Evolutionary conservation across 163 green algal species (phyloP), one percentile per base, ranked within the genome.

Genomic region (Scenedesmus sp.): DNA sequence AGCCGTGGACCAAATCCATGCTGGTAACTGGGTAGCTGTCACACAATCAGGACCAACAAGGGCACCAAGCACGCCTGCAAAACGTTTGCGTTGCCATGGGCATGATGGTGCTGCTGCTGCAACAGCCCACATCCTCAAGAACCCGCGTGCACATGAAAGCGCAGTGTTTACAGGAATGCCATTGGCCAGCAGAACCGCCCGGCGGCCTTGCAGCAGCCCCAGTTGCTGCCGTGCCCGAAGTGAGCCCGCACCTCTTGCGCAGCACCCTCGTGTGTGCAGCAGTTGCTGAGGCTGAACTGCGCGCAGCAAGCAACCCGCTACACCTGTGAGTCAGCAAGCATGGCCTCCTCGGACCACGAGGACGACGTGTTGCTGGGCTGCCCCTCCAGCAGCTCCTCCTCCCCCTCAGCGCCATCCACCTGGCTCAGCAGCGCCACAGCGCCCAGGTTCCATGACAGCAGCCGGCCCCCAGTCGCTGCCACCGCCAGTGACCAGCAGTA

Each of bases 401-500:
- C 76, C 33, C 18, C 49, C 53, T 87, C 87, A 13, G 46, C 78
- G 10, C 87, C 81, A n/a, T 43, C 37, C 78, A 88, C 33, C 80
- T 83, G 80, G 12, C 79, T 88, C 61, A 92, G 88, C 88, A 92
- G 61, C 46, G 88, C 88, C 40, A 87, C 61, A 35, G 79, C 80
- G 24, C 80, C 56, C n/a, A 92, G 80, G 56, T 88, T 53, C 88
- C 88, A 92, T 12, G 18, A 72, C 30, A 88, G 12, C 33, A 88
- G 80, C n/a, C 61, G 30, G 79, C 46, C 37, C 9, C 44, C 43
- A 5, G 80, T 92, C 12, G 88, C 88, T n/a, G 88, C 80, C 15
- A 92, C 88, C 82, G 56, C 88, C 35, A 92, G 78, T 0, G 88
- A 92, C 88, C 88, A 92, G 80, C 44, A 78, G 81, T 88, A 92